Evolutionary conservation across 352 stramenopile genomes (phyloP).

Genomic region (Globisporangium spinosum): DNA sequence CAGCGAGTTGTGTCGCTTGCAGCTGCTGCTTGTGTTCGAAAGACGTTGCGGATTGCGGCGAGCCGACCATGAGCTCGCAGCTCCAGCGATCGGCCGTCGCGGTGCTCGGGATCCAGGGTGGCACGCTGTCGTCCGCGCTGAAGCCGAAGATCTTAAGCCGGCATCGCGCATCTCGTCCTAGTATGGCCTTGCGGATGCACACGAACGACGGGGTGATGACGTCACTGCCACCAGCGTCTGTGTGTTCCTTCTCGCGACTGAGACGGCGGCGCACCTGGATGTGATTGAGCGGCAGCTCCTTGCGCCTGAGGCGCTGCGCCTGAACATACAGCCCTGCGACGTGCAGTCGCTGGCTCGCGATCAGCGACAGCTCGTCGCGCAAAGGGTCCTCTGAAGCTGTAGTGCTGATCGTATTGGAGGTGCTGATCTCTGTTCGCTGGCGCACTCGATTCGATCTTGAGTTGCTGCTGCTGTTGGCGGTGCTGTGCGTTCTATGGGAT

Average conservation of each 20-base stretch:
- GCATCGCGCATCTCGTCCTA: slow-evolving; percentile 1
- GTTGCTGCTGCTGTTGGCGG: neutral
- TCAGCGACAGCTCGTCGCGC: slow-evolving; percentile 10
- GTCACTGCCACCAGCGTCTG: neutral
- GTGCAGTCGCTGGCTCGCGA: slow-evolving; percentile 12
- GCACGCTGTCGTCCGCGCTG: slow-evolving; percentile 17
- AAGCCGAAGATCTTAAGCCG: slow-evolving; percentile 12
- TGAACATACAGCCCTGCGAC: slow-evolving; percentile 11
- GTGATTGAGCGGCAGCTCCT: slow-evolving; percentile 12
- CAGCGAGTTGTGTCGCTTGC: neutral
- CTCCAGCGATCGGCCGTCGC: slow-evolving; percentile 12
- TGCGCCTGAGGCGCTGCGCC: neutral
- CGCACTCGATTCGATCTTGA: neutral
- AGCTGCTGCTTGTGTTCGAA: slow-evolving; percentile 1
- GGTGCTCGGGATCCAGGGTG: slow-evolving; percentile 11
- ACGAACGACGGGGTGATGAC: slow-evolving; percentile 6
- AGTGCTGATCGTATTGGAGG: neutral
- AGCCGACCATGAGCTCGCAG: slow-evolving; percentile 15
- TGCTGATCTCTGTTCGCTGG: neutral
- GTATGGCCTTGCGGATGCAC: slow-evolving; percentile 10
- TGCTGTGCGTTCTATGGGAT: neutral
- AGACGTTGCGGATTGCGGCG: neutral
- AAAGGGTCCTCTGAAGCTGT: neutral
- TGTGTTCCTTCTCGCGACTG: neutral
- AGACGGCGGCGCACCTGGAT: slow-evolving; percentile 12